phyloP scores from a whole-genome alignment of 2,329 filamentous ascomycete species.

The Aspergillus costaricaensis region DNA sequence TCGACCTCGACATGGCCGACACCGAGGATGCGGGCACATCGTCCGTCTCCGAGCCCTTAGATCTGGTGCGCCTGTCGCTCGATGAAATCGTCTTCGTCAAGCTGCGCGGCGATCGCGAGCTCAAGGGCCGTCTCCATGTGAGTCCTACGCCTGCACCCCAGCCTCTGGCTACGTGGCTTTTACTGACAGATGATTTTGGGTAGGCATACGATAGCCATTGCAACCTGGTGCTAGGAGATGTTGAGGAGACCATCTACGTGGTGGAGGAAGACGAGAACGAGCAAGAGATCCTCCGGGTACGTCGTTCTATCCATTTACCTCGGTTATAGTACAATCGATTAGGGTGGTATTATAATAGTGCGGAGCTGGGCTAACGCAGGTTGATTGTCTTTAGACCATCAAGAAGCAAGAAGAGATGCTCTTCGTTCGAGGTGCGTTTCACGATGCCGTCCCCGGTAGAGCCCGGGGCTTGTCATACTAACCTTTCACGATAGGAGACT shows the following conservation, averaged over 20 bases:
- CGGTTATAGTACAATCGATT: not conserved
- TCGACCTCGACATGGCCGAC: constrained; percentile 69
- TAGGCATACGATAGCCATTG: constrained; percentile 99
- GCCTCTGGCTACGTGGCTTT: not conserved
- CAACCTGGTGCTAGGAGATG: constrained; percentile 92
- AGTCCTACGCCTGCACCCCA: constrained; percentile 33
- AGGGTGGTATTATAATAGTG: not conserved
- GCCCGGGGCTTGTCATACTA: constrained; percentile 15
- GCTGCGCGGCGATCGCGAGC: constrained; percentile 89
- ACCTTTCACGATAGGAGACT: constrained; percentile 60
- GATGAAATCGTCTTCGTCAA: constrained; percentile 98
- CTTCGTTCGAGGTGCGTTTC: constrained; percentile 83
- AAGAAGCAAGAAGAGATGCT: constrained; percentile 99
- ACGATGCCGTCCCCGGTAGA: not conserved
- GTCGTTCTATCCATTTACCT: constrained; percentile 19
- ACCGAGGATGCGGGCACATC: constrained; percentile 68
- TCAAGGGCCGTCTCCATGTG: constrained; percentile 94
- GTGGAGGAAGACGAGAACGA: constrained; percentile 84
- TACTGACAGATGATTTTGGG: not conserved
- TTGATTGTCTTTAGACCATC: constrained; percentile 63
- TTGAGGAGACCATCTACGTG: constrained; percentile 94
- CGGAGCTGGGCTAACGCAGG: not conserved
- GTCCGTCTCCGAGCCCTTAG: constrained; percentile 85
- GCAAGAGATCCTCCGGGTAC: constrained; percentile 71
- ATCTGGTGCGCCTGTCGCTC: constrained; percentile 89